A percentile compares a stretch with the other conserved stretches of the same genome.
Evolutionary conservation across 768 basidiomycete genomes (phyloP).

Genomic region (Mrakia blollopis): DNA sequence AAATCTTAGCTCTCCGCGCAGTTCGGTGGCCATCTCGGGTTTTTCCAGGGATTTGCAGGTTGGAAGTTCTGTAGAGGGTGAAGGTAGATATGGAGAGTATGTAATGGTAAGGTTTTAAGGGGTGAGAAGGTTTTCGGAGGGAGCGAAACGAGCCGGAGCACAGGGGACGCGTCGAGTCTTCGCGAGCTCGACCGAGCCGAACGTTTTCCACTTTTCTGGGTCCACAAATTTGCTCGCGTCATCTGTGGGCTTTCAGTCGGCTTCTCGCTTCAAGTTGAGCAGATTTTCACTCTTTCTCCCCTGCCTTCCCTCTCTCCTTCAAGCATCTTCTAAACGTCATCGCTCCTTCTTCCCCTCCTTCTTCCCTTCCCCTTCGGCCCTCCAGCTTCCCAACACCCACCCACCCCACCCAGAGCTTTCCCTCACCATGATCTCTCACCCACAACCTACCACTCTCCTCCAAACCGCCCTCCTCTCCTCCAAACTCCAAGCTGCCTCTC

Average conservation of each 20-base stretch:
- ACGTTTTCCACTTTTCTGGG: background rate
- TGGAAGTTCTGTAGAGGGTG: too few species aligned
- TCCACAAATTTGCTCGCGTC: too few species aligned
- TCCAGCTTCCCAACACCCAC: background rate
- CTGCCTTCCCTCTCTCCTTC: background rate
- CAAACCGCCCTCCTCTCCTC: conserved; percentile 32
- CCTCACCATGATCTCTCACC: conserved; percentile 8
- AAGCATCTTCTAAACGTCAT: background rate
- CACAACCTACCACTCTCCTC: conserved; percentile 27
- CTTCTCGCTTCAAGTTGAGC: too few species aligned
- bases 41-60: too few species aligned
- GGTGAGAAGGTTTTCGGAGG: too few species aligned
- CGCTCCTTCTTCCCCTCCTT: background rate
- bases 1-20: background rate
- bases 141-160: too few species aligned
- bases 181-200: background rate
- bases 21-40: too few species aligned
- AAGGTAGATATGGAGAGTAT: too few species aligned
- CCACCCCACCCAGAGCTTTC: conserved; percentile 1
- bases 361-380: background rate
- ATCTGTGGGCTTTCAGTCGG: too few species aligned
- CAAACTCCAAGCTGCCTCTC: conserved; percentile 26
- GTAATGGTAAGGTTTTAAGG: too few species aligned
- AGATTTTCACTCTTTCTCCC: too few species aligned
- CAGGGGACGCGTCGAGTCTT: background rate